Base-by-base conservation (phyloP, 1,284 basidiomycete species). In the Phlebopus sp. region DNA sequence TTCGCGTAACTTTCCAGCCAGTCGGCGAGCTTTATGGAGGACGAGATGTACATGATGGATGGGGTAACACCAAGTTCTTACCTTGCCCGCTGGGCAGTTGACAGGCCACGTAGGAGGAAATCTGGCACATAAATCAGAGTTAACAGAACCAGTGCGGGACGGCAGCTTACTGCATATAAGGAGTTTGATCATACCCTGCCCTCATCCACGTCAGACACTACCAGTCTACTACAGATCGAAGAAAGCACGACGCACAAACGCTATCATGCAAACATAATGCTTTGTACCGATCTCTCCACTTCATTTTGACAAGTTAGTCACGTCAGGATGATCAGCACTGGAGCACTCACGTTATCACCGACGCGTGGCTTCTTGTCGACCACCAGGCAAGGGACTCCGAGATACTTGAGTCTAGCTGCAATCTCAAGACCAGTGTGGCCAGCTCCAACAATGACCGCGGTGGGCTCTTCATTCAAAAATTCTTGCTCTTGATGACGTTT, bases 1-100 rank as follows among this genome's bases (percentile, higher is more conserved):
- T 71, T 66, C 1, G 75, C 77, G 50, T 81, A 83, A 31, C 62
- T 66, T 56, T 83, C 81, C 13, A 84, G 69, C 77, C 78, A 84
- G 53, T 79, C 75, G 3, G 74, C 81, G 21, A 84, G 63, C 73
- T 71, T 13, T n/a, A 14, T 8, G 41, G 3, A 27, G 18, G 0
- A 10, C 4, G 19, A 14, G 9, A 29, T 15, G 17, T 5, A 15
- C 11, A 27, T n/a, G 30, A 17, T 10, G 3, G n/a, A 23, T n/a
- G n/a, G n/a, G n/a, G n/a, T 17, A 10, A 5, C 11, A n/a, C 2
- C 40, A 3, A 14, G 11, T 9, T 48, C 30, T 8, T 58, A 72
- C 55, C 58, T 71, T 57, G 50, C 58, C 47, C 44, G 62, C 64
- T 8, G 70, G 64, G 15, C 60, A 63, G 47, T 64, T 68, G 3